These are phyloP conservation scores for Hippophae gyantsensis DNA, from an alignment of 306 rosid genomes.

Conservation along the genomic window DNA sequence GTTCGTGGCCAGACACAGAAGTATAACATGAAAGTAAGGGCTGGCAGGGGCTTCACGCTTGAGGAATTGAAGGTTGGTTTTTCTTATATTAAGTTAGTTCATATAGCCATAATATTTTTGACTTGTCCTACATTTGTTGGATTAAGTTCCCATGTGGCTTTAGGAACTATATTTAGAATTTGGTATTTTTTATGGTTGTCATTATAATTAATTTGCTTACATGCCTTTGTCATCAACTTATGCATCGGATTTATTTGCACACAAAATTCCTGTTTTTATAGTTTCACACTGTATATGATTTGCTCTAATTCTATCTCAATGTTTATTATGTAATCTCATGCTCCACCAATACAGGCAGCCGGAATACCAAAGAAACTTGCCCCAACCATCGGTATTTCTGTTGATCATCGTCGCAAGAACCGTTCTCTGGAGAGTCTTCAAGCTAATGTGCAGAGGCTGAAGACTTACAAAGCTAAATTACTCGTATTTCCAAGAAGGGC, in stretches of 20 bases:
- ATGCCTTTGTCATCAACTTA: not conserved
- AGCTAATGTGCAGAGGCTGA: constrained; percentile 53
- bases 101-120: no score
- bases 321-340: no score
- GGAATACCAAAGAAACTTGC: constrained; percentile 66
- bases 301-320: no score
- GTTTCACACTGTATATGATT: not conserved
- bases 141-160: no score
- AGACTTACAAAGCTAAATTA: constrained; percentile 63
- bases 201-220: not conserved
- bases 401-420: constrained; percentile 62
- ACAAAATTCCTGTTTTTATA: not conserved
- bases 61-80: constrained; percentile 34
- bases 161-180: no score
- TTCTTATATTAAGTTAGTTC: not conserved
- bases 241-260: no score
- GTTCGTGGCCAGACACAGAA: constrained; percentile 63
- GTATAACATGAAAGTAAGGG: constrained; percentile 10
- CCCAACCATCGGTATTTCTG: constrained; percentile 54
- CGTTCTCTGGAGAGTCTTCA: constrained; percentile 53
- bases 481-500: constrained; percentile 71
- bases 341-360: constrained; percentile 33
- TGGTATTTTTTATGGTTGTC: not conserved
- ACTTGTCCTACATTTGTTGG: no score
- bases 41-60: constrained; percentile 44